A percentile compares a stretch with the other conserved stretches of the same genome.
phyloP scores from a whole-genome alignment of 176 grass and related monocot genomes.

The Musa troglodytarum region DNA sequence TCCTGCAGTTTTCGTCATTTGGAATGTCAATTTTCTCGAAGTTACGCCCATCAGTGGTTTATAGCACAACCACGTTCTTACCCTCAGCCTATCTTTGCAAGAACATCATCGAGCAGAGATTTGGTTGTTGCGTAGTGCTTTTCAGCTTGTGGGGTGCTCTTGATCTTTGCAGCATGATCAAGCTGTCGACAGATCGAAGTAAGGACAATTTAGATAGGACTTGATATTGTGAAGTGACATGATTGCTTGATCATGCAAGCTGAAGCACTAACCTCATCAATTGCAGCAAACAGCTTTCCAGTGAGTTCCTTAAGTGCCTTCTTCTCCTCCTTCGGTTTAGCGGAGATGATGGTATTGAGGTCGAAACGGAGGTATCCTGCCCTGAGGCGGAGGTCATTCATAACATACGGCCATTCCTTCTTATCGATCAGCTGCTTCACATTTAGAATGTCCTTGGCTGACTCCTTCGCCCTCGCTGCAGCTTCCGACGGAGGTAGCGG shows the following conservation, averaged over 20 bases:
- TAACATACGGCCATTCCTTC: conserved; percentile 88
- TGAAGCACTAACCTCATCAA: conserved; percentile 41
- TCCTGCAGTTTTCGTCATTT: background rate
- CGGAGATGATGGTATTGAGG: conserved; percentile 72
- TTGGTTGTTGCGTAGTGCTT: conserved; percentile 58
- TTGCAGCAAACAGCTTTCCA: conserved; percentile 60
- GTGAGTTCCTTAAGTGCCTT: conserved; percentile 59
- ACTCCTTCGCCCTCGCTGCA: conserved; percentile 58
- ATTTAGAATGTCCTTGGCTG: conserved; percentile 76
- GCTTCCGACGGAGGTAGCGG: conserved; percentile 49
- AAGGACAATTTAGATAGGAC: background rate
- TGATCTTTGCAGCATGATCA: conserved; percentile 93
- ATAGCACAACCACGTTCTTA: conserved; percentile 21
- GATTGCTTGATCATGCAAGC: background rate
- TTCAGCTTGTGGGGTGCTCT: conserved; percentile 66
- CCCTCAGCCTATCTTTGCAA: conserved; percentile 65
- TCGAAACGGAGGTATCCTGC: conserved; percentile 70
- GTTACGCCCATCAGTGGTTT: background rate
- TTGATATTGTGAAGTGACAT: background rate
- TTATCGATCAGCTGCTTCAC: conserved; percentile 78
- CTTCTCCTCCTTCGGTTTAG: conserved; percentile 94
- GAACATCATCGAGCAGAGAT: conserved; percentile 50
- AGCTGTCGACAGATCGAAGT: conserved; percentile 38
- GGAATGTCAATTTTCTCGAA: background rate
- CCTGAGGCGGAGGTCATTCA: conserved; percentile 77